A percentile compares a stretch with the other conserved stretches of the same genome.
Conservation (phyloP, 108 stramenopile species). For the Pseudonitzschia pungens region DNA sequence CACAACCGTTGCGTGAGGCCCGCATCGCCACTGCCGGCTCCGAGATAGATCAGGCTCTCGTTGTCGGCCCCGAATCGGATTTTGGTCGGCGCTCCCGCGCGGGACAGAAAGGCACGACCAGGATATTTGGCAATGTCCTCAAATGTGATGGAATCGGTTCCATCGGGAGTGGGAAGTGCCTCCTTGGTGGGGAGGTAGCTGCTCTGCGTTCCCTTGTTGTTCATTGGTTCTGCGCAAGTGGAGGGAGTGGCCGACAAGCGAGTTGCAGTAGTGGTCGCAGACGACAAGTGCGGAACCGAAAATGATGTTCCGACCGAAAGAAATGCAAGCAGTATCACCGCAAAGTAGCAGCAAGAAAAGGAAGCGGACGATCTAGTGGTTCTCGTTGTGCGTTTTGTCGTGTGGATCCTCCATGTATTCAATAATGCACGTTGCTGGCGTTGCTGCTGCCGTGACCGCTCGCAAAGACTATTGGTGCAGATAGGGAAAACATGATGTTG, state of each 20-base stretch:
- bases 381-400: too few species aligned
- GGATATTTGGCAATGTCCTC: conserved; percentile 23
- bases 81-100: conserved; percentile 19
- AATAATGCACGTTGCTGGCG: too few species aligned
- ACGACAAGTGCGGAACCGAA: not conserved
- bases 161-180: not conserved
- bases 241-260: not conserved
- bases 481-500: too few species aligned
- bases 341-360: not conserved
- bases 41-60: conserved; percentile 13
- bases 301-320: conserved; percentile 1
- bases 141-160: conserved; percentile 5
- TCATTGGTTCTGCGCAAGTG: not conserved
- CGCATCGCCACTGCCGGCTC: not conserved
- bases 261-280: not conserved
- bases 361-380: too few species aligned
- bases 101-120: conserved; percentile 8
- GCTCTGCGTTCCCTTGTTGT: not conserved
- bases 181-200: conserved; percentile 1
- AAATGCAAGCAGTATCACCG: not conserved
- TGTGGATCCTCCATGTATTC: too few species aligned
- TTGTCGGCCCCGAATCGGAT: conserved; percentile 11
- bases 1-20: conserved; percentile 7
- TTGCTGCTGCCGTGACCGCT: too few species aligned
- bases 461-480: too few species aligned